A percentile compares a stretch with the other conserved stretches of the same genome.
These are phyloP conservation scores for Didymella glomerata DNA, from an alignment of 2,329 filamentous ascomycete genomes.

Conservation along the genomic window DNA sequence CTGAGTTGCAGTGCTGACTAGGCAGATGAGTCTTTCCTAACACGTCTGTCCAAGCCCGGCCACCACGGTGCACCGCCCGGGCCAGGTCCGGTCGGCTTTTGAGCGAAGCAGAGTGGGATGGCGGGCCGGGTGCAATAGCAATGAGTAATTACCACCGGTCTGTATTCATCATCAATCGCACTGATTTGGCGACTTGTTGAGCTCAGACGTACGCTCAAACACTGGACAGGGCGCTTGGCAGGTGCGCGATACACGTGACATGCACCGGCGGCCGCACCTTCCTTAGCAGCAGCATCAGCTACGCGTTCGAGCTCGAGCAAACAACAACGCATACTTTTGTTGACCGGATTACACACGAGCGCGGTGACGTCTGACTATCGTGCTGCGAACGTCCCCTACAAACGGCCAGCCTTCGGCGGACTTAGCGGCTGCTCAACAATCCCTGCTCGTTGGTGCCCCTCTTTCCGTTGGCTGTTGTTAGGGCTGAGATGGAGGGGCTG, in stretches of 20 bases:
- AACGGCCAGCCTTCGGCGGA: slow-evolving; percentile 28
- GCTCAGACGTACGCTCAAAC: slow-evolving; percentile 12
- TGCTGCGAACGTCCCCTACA: slow-evolving; percentile 14
- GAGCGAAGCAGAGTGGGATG: slow-evolving; percentile 25
- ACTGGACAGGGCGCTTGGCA: slow-evolving; percentile 6
- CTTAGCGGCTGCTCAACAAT: slow-evolving; percentile 24
- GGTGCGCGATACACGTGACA: slow-evolving; percentile 5
- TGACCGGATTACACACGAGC: slow-evolving; percentile 6
- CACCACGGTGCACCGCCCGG: slow-evolving; percentile 19
- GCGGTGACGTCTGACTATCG: slow-evolving; percentile 11
- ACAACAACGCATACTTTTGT: slow-evolving; percentile 1
- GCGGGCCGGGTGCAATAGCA: slow-evolving; percentile 21
- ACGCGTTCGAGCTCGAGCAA: slow-evolving; percentile 1
- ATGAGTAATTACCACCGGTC: slow-evolving; percentile 24
- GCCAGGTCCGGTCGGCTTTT: slow-evolving; percentile 21
- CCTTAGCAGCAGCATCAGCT: not conserved
- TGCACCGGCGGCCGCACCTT: slow-evolving; percentile 5
- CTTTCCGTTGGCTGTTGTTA: slow-evolving; percentile 19
- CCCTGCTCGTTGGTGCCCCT: slow-evolving; percentile 23
- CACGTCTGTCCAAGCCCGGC: slow-evolving; percentile 8
- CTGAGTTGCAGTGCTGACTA: slow-evolving; percentile 23
- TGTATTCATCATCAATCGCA: slow-evolving; percentile 8
- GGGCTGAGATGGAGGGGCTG: slow-evolving; percentile 25
- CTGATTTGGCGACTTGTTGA: slow-evolving; percentile 22
- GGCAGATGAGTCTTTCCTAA: slow-evolving; percentile 19